Conservation (phyloP, 257 asterid genomes). For the Solanum chilense region DNA sequence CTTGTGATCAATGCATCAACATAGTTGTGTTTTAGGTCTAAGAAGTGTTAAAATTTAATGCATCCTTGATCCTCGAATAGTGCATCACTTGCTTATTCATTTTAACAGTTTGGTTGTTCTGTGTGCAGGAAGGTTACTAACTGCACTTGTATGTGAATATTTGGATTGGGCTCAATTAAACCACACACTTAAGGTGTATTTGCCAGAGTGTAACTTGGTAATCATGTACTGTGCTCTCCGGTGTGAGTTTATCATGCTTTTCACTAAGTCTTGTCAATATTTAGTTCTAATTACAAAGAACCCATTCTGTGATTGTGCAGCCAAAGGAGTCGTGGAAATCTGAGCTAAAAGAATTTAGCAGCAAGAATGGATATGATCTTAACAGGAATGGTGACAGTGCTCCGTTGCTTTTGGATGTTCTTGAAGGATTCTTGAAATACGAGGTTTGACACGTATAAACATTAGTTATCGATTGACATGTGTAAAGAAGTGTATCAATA, state of each 20-base stretch:
- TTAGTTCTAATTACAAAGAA: neutral
- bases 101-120: neutral
- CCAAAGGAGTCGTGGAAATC: conserved; percentile 92
- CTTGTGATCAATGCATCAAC: neutral
- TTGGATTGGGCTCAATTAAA: conserved; percentile 90
- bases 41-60: neutral
- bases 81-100: neutral
- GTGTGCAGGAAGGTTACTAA: conserved; percentile 72
- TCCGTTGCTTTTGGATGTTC: conserved; percentile 96
- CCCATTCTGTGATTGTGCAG: conserved; percentile 28
- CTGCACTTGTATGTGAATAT: conserved; percentile 81
- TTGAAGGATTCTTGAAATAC: conserved; percentile 96
- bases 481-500: neutral
- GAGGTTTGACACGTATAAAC: conserved; percentile 39
- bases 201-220: conserved; percentile 94
- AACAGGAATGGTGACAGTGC: conserved; percentile 89
- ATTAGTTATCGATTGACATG: neutral
- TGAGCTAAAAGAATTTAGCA: conserved; percentile 87
- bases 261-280: neutral
- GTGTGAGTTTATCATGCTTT: neutral
- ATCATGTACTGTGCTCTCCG: neutral
- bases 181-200: conserved; percentile 79
- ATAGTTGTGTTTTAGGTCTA: neutral
- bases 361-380: conserved; percentile 85
- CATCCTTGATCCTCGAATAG: neutral